Evolutionary conservation across 345 rosid genomes (phyloP), one percentile per base, ranked within the genome.

Genomic region (Pistacia integerrima): DNA sequence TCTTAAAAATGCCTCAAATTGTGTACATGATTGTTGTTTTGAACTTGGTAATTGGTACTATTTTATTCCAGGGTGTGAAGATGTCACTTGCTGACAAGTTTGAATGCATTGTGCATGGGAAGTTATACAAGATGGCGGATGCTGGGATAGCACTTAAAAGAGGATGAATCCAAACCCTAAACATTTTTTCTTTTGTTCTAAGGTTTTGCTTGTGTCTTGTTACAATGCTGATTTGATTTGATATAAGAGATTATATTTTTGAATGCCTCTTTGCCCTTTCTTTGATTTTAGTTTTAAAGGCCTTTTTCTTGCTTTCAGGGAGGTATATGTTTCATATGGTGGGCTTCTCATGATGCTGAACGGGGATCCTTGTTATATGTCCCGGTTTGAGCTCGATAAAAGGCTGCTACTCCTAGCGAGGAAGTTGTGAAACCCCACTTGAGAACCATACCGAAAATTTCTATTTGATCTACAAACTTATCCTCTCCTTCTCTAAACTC

Each of bases 21-120:
- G 22, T 46, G 1, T 58, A 10, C 25, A 25, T 28, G 4, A 4
- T 13, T 46, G 41, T 13, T 2, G 11, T 48, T 62, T 51, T 5
- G 18, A 18, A 5, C 28, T 33, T 9, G 46, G 33, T 1, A 20
- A 20, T 16, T 30, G 56, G 4, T 38, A 33, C 52, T 16, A 51
- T 55, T 61, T 46, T 60, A 18, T 65, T 64, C 14, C 82, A 94
- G 97, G 97, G 90, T 69, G 86, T 80, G 46, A 91, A 85, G 82
- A 94, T 88, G 79, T 82, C 94, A 7, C 94, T 94, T 78, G 97
- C 97, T 2, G 98, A 94, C 74, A 94, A 94, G 85, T 94, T 87
- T 14, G 97, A 94, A 64, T 94, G 92, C 74, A 82, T 92, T 17
- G 92, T 94, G 98, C 94, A 92, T 62, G 96, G 97, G 76, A 94